Percentiles rank a stretch among this genome's conserved stretches.
These are phyloP conservation scores for Gentiana straminea DNA, from an alignment of 257 asterid genomes.

Conservation along the genomic window DNA sequence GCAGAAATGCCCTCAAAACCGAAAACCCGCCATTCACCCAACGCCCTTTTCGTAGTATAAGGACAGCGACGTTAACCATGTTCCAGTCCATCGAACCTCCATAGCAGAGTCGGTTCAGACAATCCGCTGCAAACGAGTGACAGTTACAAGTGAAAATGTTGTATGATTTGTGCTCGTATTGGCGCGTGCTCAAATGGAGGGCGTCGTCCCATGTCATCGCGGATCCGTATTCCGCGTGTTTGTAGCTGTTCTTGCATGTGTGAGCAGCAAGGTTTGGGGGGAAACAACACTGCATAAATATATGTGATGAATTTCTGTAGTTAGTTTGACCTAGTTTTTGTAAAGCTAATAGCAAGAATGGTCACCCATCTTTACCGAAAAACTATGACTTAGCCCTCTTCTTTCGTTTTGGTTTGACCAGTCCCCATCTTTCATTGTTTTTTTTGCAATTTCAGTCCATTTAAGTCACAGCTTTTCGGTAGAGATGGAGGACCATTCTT, in stretches of 20 bases:
- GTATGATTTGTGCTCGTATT: slow-evolving; percentile 62
- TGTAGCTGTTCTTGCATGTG: slow-evolving; percentile 56
- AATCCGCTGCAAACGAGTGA: slow-evolving; percentile 69
- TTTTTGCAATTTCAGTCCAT: too few relatives aligned
- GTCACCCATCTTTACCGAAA: too few relatives aligned
- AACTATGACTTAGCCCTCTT: too few relatives aligned
- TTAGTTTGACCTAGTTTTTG: too few relatives aligned
- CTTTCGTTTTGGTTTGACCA: too few relatives aligned
- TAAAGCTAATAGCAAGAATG: too few relatives aligned
- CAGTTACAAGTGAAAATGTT: slow-evolving; percentile 90
- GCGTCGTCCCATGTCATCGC: slow-evolving; percentile 90
- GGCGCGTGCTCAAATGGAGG: slow-evolving; percentile 35
- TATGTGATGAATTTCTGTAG: background rate
- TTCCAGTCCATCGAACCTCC: slow-evolving; percentile 74
- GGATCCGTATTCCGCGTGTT: slow-evolving; percentile 59
- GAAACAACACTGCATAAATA: slow-evolving; percentile 55
- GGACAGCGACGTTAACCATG: slow-evolving; percentile 68
- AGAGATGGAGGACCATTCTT: too few relatives aligned
- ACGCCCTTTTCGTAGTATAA: slow-evolving; percentile 50
- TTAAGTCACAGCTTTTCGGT: too few relatives aligned
- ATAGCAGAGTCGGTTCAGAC: slow-evolving; percentile 60
- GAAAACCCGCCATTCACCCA: slow-evolving; percentile 56
- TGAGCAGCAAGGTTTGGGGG: slow-evolving; percentile 59
- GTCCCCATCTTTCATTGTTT: too few relatives aligned
- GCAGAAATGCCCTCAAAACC: slow-evolving; percentile 53